Percentiles rank a stretch among this genome's conserved stretches.
Evolutionary conservation across 2,329 filamentous ascomycete species (phyloP).

Genomic region (Aspergillus sergii): DNA sequence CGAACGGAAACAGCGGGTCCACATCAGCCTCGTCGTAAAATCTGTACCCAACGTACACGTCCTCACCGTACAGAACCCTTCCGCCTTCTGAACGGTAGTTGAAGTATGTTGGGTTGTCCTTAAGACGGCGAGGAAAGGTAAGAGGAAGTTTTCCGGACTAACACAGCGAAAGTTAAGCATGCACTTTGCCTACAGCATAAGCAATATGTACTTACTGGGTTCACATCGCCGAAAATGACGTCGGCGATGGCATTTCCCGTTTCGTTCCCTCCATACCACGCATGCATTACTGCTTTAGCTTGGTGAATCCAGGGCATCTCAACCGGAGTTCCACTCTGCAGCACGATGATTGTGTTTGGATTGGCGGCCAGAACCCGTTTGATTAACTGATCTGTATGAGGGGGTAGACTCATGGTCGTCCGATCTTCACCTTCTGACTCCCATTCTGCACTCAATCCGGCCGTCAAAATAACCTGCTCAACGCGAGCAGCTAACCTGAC

Average conservation of each 20-base stretch:
- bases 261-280: conserved; percentile 82
- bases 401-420: conserved; percentile 49
- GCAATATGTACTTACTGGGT: conserved; percentile 48
- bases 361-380: conserved; percentile 64
- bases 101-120: conserved; percentile 61
- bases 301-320: conserved; percentile 47
- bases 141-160: conserved; percentile 70
- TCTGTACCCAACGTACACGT: conserved; percentile 76
- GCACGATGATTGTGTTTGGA: conserved; percentile 68
- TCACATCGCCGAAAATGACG: conserved; percentile 70
- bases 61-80: conserved; percentile 73
- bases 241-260: conserved; percentile 76
- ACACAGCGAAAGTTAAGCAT: background rate
- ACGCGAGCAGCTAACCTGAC: conserved; percentile 66
- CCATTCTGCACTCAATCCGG: conserved; percentile 61
- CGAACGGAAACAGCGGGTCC: conserved; percentile 71
- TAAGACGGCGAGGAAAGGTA: conserved; percentile 59
- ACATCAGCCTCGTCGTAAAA: conserved; percentile 71
- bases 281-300: conserved; percentile 63
- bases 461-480: conserved; percentile 74
- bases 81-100: conserved; percentile 70
- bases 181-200: background rate
- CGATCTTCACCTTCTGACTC: conserved; percentile 69
- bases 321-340: conserved; percentile 71
- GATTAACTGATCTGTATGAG: conserved; percentile 57